A percentile compares a stretch with the other conserved stretches of the same genome.
These are phyloP conservation scores for Eleusine coracana DNA, from an alignment of 176 grass and related monocot species.

Conservation along the genomic window DNA sequence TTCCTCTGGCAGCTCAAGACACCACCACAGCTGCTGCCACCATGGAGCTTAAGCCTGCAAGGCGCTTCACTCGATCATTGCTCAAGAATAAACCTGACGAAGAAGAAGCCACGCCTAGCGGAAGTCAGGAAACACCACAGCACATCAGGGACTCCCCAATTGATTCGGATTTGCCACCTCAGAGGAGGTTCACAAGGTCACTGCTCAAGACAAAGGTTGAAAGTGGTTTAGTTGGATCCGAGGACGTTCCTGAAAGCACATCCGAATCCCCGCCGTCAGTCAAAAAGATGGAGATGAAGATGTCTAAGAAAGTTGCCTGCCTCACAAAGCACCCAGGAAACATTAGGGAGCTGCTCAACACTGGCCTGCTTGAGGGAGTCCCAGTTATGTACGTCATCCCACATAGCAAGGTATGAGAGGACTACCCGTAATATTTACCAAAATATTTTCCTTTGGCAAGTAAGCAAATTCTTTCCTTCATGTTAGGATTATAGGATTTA, in stretches of 20 bases:
- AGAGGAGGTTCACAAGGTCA: constrained; percentile 60
- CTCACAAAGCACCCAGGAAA: constrained; percentile 54
- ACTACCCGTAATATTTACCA: background rate
- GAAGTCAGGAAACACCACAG: constrained; percentile 16
- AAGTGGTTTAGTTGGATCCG: constrained; percentile 23
- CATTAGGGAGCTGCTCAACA: constrained; percentile 55
- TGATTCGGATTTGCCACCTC: constrained; percentile 14
- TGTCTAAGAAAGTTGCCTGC: constrained; percentile 69
- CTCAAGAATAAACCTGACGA: constrained; percentile 43
- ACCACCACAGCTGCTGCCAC: background rate
- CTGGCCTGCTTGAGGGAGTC: constrained; percentile 55
- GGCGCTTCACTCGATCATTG: constrained; percentile 52
- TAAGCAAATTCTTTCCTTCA: background rate
- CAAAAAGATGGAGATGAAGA: constrained; percentile 73
- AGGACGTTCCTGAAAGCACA: constrained; percentile 34
- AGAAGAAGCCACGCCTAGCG: constrained; percentile 1
- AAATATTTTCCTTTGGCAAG: background rate
- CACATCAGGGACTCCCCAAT: constrained; percentile 15
- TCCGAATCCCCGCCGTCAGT: constrained; percentile 45
- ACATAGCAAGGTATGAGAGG: constrained; percentile 49
- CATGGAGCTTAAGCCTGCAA: constrained; percentile 16
- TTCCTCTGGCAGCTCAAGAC: constrained; percentile 7
- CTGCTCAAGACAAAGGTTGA: constrained; percentile 51
- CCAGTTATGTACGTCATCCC: constrained; percentile 53
- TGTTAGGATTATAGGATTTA: background rate